Evolutionary conservation across 164 flowering plant species (phyloP).

Genomic region (Litsea cubeba): DNA sequence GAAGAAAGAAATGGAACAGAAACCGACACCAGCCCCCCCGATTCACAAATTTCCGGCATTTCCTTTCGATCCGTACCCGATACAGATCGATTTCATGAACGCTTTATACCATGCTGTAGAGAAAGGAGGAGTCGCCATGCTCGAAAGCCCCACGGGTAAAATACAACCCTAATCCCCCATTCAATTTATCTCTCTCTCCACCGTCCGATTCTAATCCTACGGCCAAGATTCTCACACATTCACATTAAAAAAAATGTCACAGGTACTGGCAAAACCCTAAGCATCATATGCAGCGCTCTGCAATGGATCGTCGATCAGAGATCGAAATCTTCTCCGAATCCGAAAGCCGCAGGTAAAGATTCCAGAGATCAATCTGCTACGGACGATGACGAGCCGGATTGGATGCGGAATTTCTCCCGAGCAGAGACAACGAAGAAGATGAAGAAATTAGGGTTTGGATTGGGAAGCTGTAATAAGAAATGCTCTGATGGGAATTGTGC

Average conservation of each 20-base stretch:
- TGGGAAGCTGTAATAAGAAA: constrained; percentile 13
- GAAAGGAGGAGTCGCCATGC: constrained; percentile 84
- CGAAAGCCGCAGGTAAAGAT: background rate
- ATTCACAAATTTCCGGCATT: constrained; percentile 55
- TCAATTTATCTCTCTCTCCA: background rate
- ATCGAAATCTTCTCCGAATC: constrained; percentile 11
- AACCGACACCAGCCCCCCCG: background rate
- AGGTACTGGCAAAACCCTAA: constrained; percentile 95
- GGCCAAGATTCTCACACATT: background rate
- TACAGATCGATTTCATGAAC: constrained; percentile 89
- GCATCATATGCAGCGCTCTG: constrained; percentile 89
- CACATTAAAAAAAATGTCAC: background rate
- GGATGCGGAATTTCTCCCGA: constrained; percentile 65
- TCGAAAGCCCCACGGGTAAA: constrained; percentile 96
- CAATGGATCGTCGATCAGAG: constrained; percentile 80
- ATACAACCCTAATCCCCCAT: constrained; percentile 1
- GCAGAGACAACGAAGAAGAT: constrained; percentile 22
- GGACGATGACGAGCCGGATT: constrained; percentile 79
- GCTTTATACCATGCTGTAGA: constrained; percentile 64
- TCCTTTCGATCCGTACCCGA: constrained; percentile 81
- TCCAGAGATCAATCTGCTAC: constrained; percentile 19
- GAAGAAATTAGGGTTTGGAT: constrained; percentile 18
- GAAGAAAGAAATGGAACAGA: constrained; percentile 20
- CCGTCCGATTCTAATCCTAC: background rate
- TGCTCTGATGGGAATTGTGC: constrained; percentile 17